phyloP scores from a whole-genome alignment of 1,139 yeast species.

The Entelexis paramagnoliae region DNA sequence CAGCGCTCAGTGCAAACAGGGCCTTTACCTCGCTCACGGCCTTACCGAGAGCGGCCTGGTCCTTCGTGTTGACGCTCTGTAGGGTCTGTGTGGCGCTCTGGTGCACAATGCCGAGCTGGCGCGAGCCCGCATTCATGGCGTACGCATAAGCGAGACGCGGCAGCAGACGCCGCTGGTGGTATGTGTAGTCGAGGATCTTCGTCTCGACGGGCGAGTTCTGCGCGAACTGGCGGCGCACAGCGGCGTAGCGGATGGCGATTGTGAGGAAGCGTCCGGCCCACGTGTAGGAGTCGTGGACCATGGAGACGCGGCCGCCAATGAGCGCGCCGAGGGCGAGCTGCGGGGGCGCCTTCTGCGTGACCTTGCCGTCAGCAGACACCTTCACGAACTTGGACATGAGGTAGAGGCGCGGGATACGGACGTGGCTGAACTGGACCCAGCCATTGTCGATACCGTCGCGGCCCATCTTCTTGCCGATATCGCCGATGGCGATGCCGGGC shows the following conservation, averaged over 20 bases:
- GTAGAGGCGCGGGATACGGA: slow-evolving; percentile 67
- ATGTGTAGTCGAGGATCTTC: slow-evolving; percentile 58
- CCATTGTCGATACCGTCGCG: slow-evolving; percentile 70
- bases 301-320: slow-evolving; percentile 73
- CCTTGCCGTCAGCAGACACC: slow-evolving; percentile 57
- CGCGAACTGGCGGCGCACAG: slow-evolving; percentile 77
- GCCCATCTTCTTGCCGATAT: slow-evolving; percentile 88
- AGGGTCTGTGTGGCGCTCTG: slow-evolving; percentile 42
- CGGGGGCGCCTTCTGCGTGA: slow-evolving; percentile 57
- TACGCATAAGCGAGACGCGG: slow-evolving; percentile 69
- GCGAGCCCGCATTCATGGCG: slow-evolving; percentile 63
- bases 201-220: slow-evolving; percentile 33
- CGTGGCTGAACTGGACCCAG: slow-evolving; percentile 80
- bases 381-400: slow-evolving; percentile 70
- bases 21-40: slow-evolving; percentile 60
- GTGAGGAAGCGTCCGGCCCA: slow-evolving; percentile 66
- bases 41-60: slow-evolving; percentile 31
- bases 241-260: slow-evolving; percentile 76
- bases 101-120: slow-evolving; percentile 40
- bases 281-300: slow-evolving; percentile 75
- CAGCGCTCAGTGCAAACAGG: slow-evolving; percentile 75
- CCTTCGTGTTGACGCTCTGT: slow-evolving; percentile 30
- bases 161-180: slow-evolving; percentile 73
- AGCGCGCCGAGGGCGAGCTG: slow-evolving; percentile 79
- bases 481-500: slow-evolving; percentile 78